These are phyloP conservation scores for Geranomyces michiganensis DNA, from an alignment of 192 early-diverging fungal species.

Conservation along the genomic window DNA sequence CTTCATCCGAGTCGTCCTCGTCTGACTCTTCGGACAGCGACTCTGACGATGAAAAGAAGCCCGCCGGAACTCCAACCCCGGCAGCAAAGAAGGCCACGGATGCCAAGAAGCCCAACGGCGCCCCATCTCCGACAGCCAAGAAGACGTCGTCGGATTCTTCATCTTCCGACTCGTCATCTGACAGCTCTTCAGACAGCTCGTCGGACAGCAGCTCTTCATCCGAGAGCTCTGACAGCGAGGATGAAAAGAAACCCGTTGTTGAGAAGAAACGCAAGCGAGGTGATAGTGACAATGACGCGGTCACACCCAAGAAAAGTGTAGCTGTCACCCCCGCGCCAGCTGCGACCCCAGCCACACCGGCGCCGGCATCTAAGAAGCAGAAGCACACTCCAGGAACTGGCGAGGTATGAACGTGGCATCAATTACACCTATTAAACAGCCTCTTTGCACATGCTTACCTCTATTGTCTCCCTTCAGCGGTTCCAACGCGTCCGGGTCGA, in stretches of 20 bases:
- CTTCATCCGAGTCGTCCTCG: conserved; percentile 12
- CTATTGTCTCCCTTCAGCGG: conserved; percentile 46
- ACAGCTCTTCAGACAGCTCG: conserved; percentile 7
- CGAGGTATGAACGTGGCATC: background rate
- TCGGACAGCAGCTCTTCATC: background rate
- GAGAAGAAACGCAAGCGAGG: conserved; percentile 48
- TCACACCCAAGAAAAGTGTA: background rate
- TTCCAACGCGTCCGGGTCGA: conserved; percentile 85
- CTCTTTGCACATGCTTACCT: too few relatives aligned
- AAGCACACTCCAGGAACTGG: conserved; percentile 3
- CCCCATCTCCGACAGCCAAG: conserved; percentile 10
- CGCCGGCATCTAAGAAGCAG: conserved; percentile 23
- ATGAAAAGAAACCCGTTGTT: conserved; percentile 27
- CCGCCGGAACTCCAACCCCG: conserved; percentile 12
- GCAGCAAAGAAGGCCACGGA: conserved; percentile 15
- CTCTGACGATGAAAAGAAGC: conserved; percentile 35
- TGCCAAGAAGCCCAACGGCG: conserved; percentile 3
- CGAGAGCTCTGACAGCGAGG: conserved; percentile 18
- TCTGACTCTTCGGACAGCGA: conserved; percentile 27
- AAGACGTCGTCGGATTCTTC: conserved; percentile 17
- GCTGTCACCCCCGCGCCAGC: background rate
- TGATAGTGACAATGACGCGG: conserved; percentile 31
- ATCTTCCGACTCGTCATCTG: conserved; percentile 12
- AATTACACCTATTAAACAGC: background rate
- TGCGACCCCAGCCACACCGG: conserved; percentile 7